phyloP scores from a whole-genome alignment of 1,284 basidiomycete genomes.

The Cryptococcus neoformans region DNA sequence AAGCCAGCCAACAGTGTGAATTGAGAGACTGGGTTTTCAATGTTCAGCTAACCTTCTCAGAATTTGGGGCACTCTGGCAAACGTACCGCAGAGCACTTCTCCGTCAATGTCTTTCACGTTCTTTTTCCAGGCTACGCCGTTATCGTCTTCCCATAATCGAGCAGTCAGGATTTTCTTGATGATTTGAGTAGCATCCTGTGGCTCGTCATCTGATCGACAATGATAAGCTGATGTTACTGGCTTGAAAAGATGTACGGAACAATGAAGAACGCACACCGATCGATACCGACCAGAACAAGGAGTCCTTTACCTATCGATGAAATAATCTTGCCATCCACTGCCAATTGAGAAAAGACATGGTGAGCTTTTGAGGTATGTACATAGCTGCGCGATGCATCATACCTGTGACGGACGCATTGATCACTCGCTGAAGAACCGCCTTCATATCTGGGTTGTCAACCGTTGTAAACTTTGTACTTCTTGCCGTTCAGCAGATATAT shows the following conservation, averaged over 20 bases:
- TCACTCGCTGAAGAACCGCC: slow-evolving; percentile 47
- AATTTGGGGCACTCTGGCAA: neutral
- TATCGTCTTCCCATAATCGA: slow-evolving; percentile 64
- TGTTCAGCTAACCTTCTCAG: neutral
- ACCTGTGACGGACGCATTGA: slow-evolving; percentile 46
- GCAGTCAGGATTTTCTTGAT: slow-evolving; percentile 76
- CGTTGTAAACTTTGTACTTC: too few species aligned
- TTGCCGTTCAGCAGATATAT: too few species aligned
- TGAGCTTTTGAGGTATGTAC: neutral
- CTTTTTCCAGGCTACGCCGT: slow-evolving; percentile 60
- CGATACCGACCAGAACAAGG: slow-evolving; percentile 84
- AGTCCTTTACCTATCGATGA: slow-evolving; percentile 77
- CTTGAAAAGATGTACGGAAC: neutral
- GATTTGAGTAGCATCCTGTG: slow-evolving; percentile 64
- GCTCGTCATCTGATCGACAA: slow-evolving; percentile 64
- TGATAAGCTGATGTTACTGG: neutral
- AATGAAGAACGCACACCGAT: slow-evolving; percentile 58
- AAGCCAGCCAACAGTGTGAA: slow-evolving; percentile 88
- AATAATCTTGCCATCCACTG: slow-evolving; percentile 53
- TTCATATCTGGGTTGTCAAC: slow-evolving; percentile 29
- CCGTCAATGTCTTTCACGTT: slow-evolving; percentile 79
- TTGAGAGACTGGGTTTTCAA: slow-evolving; percentile 52
- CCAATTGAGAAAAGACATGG: too few species aligned
- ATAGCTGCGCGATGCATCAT: slow-evolving; percentile 1
- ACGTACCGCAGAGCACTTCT: slow-evolving; percentile 70